These are phyloP conservation scores for Asterochloris sp. DNA, from an alignment of 139 green algal genomes.

Conservation along the genomic window DNA sequence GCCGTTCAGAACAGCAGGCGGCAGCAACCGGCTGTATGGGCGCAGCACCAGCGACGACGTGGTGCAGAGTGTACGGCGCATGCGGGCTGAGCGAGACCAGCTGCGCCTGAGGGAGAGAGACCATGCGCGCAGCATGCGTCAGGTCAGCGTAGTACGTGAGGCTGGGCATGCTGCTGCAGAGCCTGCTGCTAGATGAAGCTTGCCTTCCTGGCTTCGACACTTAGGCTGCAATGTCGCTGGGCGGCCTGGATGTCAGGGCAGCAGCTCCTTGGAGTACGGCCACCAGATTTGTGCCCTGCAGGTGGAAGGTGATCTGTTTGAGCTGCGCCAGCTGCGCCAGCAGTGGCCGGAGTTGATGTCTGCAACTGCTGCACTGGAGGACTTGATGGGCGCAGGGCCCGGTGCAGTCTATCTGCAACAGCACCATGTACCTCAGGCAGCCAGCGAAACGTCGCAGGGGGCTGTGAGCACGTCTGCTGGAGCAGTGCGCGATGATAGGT, in stretches of 20 bases:
- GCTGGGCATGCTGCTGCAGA: background rate
- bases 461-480: too few relatives aligned
- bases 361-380: background rate
- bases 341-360: background rate
- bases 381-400: background rate
- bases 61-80: slow-evolving; percentile 18
- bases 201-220: too few relatives aligned
- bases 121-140: background rate
- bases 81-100: slow-evolving; percentile 27
- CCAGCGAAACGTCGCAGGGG: too few relatives aligned
- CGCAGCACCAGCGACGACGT: slow-evolving; percentile 7
- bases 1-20: background rate
- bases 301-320: slow-evolving; percentile 10
- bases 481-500: too few relatives aligned
- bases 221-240: too few relatives aligned
- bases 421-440: too few relatives aligned
- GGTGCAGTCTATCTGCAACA: too few relatives aligned
- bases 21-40: background rate
- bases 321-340: slow-evolving; percentile 4
- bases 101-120: slow-evolving; percentile 10
- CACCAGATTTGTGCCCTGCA: background rate
- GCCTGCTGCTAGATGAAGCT: too few relatives aligned
- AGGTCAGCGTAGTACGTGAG: background rate
- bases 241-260: background rate
- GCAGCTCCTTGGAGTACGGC: background rate